phyloP scores from a whole-genome alignment of 768 basidiomycete genomes.

The Russula emetica region DNA sequence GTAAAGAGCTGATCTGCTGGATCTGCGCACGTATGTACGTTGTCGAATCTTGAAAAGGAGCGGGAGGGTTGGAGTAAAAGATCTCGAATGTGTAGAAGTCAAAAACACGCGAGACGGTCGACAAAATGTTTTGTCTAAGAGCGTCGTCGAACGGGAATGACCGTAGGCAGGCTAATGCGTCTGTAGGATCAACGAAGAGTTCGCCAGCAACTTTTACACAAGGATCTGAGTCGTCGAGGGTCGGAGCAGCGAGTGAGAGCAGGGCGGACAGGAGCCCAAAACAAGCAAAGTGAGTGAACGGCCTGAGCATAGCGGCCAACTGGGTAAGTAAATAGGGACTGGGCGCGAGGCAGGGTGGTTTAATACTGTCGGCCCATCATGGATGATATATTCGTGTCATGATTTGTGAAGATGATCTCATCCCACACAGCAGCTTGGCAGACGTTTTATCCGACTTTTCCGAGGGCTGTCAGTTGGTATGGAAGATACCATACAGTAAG shows the following conservation, averaged over 20 bases:
- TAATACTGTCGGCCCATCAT: neutral
- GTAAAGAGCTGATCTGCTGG: constrained; percentile 45
- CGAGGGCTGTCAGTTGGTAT: no score
- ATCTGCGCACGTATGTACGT: constrained; percentile 50
- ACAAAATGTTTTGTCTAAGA: constrained; percentile 37
- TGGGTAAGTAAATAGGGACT: neutral
- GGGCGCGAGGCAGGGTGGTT: neutral
- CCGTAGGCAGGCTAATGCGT: constrained; percentile 45
- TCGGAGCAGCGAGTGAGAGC: neutral
- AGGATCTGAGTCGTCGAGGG: constrained; percentile 29
- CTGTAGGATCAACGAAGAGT: constrained; percentile 46
- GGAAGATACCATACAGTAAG: no score
- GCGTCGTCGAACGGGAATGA: constrained; percentile 42
- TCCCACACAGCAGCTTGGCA: no score
- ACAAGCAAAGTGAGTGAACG: neutral
- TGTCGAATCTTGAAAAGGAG: constrained; percentile 46
- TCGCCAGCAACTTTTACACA: constrained; percentile 38
- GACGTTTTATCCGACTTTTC: no score
- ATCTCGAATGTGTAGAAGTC: constrained; percentile 42
- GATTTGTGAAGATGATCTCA: no score
- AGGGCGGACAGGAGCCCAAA: neutral
- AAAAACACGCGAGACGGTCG: constrained; percentile 35
- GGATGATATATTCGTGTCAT: no score
- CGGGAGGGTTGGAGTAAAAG: constrained; percentile 37
- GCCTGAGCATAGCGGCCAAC: constrained; percentile 2